Conservation (phyloP, 2,329 filamentous ascomycete genomes). For the Hyphodiscus sp. region DNA sequence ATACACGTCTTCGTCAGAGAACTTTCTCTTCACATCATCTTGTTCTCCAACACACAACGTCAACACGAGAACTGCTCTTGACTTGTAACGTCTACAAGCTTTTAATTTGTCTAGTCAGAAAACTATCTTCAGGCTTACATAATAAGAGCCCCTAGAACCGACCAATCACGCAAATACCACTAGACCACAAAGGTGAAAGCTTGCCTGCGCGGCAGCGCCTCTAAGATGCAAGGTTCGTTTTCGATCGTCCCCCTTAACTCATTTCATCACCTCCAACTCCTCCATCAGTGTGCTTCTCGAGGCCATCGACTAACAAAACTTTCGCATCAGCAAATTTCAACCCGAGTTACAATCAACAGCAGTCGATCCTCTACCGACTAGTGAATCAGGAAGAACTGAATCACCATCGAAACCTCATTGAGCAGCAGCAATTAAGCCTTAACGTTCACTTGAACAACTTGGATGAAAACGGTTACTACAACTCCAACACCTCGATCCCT, state of each 20-base stretch:
- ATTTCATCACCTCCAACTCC: neutral
- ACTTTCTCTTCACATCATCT: no score
- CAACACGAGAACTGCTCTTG: no score
- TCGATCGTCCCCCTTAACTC: slow-evolving; percentile 4
- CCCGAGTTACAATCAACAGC: neutral
- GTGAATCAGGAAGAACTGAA: no score
- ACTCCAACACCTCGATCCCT: neutral
- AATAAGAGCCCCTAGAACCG: no score
- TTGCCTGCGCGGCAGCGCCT: no score
- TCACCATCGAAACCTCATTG: no score
- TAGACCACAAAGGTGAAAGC: neutral
- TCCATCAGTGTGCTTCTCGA: slow-evolving; percentile 6
- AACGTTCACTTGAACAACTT: neutral
- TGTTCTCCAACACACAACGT: no score
- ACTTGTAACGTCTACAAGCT: no score
- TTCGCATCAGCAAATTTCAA: slow-evolving; percentile 8
- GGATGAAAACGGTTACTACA: neutral
- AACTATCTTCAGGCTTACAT: no score
- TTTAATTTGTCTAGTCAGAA: no score
- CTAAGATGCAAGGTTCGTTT: slow-evolving; percentile 1
- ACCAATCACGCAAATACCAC: no score
- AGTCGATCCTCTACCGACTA: neutral
- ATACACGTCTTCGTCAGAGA: no score
- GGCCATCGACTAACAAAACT: slow-evolving; percentile 13
- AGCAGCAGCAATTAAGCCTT: neutral